A percentile compares a stretch with the other conserved stretches of the same genome.
phyloP scores from a whole-genome alignment of 345 rosid genomes.

The Psidium guajava region DNA sequence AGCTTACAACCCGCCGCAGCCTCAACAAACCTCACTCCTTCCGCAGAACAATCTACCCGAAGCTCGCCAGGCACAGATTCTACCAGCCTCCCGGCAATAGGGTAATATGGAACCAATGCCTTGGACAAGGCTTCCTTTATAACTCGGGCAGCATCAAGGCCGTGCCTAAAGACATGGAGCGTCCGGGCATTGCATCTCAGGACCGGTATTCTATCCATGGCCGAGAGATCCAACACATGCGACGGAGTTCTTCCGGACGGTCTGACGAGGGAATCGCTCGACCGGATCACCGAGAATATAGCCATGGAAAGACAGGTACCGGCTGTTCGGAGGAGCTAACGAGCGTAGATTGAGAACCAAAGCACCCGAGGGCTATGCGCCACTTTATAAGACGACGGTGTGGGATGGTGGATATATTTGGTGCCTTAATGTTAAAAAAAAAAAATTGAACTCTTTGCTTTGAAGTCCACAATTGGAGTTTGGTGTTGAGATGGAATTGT shows the following conservation, averaged over 20 bases:
- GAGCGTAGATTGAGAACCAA: not conserved
- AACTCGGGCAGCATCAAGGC: conserved; percentile 27
- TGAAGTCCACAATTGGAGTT: conserved; percentile 8
- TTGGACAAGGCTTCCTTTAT: conserved; percentile 36
- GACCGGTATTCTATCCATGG: conserved; percentile 34
- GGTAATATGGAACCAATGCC: conserved; percentile 48
- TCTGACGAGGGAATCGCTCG: conserved; percentile 16
- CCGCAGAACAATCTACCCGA: conserved; percentile 32
- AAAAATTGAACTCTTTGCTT: conserved; percentile 5
- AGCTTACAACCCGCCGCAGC: conserved; percentile 25
- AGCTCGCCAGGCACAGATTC: conserved; percentile 16
- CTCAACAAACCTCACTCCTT: conserved; percentile 41
- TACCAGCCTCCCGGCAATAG: conserved; percentile 41
- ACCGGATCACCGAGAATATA: conserved; percentile 20
- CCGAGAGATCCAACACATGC: conserved; percentile 25
- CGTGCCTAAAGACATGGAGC: conserved; percentile 30
- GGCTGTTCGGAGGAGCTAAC: not conserved
- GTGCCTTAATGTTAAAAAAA: not conserved
- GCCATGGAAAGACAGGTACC: conserved; percentile 10
- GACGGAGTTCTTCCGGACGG: conserved; percentile 29
- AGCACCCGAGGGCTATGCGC: not conserved
- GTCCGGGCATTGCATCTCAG: conserved; percentile 46
- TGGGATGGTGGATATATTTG: not conserved
- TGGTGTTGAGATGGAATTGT: not conserved
- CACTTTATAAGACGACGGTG: not conserved